These are phyloP conservation scores for Phytopythium delawarense DNA, from an alignment of 352 stramenopile species.

Conservation along the genomic window DNA sequence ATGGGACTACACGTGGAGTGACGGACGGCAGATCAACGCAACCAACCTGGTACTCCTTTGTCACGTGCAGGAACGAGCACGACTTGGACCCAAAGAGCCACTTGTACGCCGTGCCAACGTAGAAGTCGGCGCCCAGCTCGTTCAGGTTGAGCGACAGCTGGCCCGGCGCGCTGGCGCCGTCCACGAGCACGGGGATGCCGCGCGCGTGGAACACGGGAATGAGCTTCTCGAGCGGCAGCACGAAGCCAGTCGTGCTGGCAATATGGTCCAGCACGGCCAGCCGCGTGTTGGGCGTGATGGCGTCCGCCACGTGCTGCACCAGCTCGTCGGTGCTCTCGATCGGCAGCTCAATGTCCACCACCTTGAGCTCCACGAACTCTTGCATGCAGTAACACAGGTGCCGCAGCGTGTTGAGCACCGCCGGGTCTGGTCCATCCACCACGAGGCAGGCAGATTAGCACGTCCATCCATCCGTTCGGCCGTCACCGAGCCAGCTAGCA, in stretches of 20 bases:
- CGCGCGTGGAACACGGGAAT: conserved; percentile 76
- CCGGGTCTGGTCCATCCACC: conserved; percentile 42
- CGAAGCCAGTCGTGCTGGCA: conserved; percentile 66
- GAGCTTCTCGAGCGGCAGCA: conserved; percentile 77
- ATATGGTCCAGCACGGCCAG: conserved; percentile 85
- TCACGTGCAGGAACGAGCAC: conserved; percentile 82
- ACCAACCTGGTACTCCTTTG: conserved; percentile 55
- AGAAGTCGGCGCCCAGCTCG: conserved; percentile 71
- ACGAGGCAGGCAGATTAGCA: conserved; percentile 5
- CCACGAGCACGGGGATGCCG: conserved; percentile 75
- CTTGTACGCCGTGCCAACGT: conserved; percentile 82
- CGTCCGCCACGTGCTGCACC: conserved; percentile 60
- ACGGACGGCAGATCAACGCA: not conserved
- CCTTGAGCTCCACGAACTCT: conserved; percentile 87
- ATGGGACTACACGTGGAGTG: not conserved
- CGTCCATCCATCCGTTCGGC: too few relatives aligned
- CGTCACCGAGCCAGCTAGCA: too few relatives aligned
- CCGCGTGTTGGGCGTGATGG: conserved; percentile 81
- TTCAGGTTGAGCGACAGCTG: conserved; percentile 71
- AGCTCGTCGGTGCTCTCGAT: conserved; percentile 66
- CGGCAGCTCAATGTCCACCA: conserved; percentile 73
- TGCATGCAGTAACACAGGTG: conserved; percentile 85
- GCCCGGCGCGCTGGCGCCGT: conserved; percentile 70
- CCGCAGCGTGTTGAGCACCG: conserved; percentile 77
- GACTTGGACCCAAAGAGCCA: conserved; percentile 87